Percentiles rank a stretch among this genome's conserved stretches.
Conservation (phyloP, 2,329 filamentous ascomycete species). For the Claviceps pusilla region DNA sequence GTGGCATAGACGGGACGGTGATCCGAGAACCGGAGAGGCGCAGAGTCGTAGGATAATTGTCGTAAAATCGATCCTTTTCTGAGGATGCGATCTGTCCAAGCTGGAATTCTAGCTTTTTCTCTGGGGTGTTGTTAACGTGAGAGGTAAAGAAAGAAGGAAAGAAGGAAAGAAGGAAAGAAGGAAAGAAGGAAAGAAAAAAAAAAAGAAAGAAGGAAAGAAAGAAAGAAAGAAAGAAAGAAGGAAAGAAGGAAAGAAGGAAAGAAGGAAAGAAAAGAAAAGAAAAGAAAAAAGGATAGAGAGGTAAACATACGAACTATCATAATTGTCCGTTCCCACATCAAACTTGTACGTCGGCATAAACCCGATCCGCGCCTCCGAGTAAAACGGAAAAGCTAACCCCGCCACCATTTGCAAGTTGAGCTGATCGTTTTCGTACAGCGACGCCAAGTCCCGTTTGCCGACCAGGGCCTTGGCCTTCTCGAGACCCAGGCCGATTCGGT, state of each 20-base stretch:
- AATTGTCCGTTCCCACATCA: conserved; percentile 72
- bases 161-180: too few species aligned
- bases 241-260: too few species aligned
- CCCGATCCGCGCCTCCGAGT: conserved; percentile 74
- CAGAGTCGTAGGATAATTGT: conserved; percentile 69
- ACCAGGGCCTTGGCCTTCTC: conserved; percentile 66
- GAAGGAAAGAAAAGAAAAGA: too few species aligned
- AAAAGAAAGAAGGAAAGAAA: too few species aligned
- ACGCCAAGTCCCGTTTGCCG: conserved; percentile 56
- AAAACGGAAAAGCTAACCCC: conserved; percentile 76
- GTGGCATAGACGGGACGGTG: conserved; percentile 88
- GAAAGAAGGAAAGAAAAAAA: background rate
- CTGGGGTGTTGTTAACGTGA: conserved; percentile 20
- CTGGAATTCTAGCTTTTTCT: conserved; percentile 86
- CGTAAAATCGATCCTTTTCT: conserved; percentile 71
- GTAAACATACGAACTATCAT: conserved; percentile 69
- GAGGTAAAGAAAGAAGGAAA: too few species aligned
- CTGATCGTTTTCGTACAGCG: conserved; percentile 83
- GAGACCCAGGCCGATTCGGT: conserved; percentile 73
- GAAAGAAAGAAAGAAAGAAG: too few species aligned
- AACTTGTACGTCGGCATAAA: conserved; percentile 96
- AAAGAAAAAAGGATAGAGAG: background rate
- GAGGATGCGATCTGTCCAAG: conserved; percentile 91
- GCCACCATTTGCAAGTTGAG: conserved; percentile 94
- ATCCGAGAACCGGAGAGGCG: conserved; percentile 78